These are phyloP conservation scores for Neurospora tetrasperma DNA, from an alignment of 495 filamentous ascomycete species.

Conservation along the genomic window DNA sequence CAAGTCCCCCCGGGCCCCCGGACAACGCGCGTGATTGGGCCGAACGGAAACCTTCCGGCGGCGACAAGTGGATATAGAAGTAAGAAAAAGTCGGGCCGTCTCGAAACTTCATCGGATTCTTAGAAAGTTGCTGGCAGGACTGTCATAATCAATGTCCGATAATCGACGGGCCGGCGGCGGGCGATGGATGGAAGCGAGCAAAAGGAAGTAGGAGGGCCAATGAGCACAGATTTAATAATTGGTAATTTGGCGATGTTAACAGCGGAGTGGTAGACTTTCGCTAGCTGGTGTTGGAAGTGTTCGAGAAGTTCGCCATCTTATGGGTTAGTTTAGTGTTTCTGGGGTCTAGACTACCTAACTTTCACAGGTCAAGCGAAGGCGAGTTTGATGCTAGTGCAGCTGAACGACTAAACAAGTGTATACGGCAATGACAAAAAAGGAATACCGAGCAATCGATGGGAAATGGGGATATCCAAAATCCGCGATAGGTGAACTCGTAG, in stretches of 20 bases:
- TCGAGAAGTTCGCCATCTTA: neutral
- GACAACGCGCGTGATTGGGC: neutral
- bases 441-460: neutral
- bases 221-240: neutral
- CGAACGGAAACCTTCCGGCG: neutral
- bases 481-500: neutral
- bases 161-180: neutral
- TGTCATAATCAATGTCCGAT: neutral
- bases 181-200: neutral
- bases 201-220: neutral
- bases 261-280: neutral
- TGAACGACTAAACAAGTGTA: neutral
- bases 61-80: neutral
- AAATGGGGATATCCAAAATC: neutral
- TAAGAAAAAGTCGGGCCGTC: neutral
- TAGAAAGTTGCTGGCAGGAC: neutral
- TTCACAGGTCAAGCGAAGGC: neutral
- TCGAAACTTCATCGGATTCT: neutral
- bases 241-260: neutral
- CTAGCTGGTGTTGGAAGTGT: neutral
- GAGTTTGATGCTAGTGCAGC: neutral
- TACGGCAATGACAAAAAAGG: neutral
- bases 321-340: neutral
- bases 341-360: neutral
- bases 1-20: too few species aligned